phyloP scores from a whole-genome alignment of 2,329 filamentous ascomycete genomes.

The Aspergillus pseudoviridinutans region DNA sequence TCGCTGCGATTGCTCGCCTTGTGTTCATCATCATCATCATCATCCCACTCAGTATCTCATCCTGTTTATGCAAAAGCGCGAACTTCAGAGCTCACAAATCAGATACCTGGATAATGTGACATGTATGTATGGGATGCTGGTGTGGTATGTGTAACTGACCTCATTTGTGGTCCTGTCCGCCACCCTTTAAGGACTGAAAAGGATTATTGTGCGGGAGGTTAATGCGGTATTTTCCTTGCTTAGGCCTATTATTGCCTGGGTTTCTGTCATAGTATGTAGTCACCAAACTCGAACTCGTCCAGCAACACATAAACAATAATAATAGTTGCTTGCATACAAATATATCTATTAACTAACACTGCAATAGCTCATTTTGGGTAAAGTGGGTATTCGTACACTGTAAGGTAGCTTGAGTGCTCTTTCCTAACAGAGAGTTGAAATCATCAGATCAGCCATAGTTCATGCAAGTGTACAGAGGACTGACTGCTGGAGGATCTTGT shows the following conservation, averaged over 20 bases:
- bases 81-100: constrained; percentile 2
- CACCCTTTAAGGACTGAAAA: not conserved
- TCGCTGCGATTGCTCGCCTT: not conserved
- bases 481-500: not conserved
- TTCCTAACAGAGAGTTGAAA: not conserved
- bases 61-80: not conserved
- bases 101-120: not conserved
- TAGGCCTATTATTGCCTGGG: not conserved
- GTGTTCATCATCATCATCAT: not conserved
- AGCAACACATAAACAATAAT: not conserved
- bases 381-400: not conserved
- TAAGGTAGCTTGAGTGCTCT: not conserved
- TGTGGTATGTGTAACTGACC: not conserved
- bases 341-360: not conserved
- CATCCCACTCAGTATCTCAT: constrained; percentile 1
- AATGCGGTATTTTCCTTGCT: not conserved
- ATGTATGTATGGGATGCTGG: not conserved
- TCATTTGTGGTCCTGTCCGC: not conserved
- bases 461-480: not conserved
- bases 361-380: not conserved
- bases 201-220: not conserved
- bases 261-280: not conserved
- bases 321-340: not conserved
- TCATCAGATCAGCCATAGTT: not conserved
- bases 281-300: not conserved